These are phyloP conservation scores for Tulasnella sp. DNA, from an alignment of 768 basidiomycete species.

Conservation along the genomic window DNA sequence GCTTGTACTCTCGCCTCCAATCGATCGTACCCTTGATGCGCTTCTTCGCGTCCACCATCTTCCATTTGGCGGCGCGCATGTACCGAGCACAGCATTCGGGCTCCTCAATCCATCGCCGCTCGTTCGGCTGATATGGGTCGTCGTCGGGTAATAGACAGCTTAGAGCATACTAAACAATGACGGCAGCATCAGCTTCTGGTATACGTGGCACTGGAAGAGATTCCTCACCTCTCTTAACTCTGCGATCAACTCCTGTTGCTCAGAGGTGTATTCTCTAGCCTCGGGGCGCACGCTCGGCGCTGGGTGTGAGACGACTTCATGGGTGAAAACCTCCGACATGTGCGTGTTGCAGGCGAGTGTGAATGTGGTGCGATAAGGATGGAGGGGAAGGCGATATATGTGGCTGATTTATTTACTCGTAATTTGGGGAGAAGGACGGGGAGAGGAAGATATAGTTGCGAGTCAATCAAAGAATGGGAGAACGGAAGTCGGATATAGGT, in stretches of 20 bases:
- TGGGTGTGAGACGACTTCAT: slow-evolving; percentile 44
- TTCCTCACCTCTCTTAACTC: slow-evolving; percentile 48
- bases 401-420: not conserved
- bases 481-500: no score
- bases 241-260: slow-evolving; percentile 49
- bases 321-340: not conserved
- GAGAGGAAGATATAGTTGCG: no score
- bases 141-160: slow-evolving; percentile 50
- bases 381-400: not conserved
- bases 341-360: not conserved
- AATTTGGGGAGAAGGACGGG: not conserved
- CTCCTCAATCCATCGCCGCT: slow-evolving; percentile 63
- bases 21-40: slow-evolving; percentile 69
- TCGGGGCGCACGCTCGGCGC: slow-evolving; percentile 41
- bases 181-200: not conserved
- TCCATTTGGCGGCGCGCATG: slow-evolving; percentile 81
- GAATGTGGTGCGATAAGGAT: not conserved
- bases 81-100: slow-evolving; percentile 59
- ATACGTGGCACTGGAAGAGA: not conserved
- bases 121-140: slow-evolving; percentile 69
- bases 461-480: no score
- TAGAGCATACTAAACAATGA: slow-evolving; percentile 46
- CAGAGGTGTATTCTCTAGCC: slow-evolving; percentile 53
- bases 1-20: slow-evolving; percentile 78
- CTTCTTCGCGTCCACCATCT: slow-evolving; percentile 61